Evolutionary conservation across 1,139 yeast species (phyloP).

Genomic region (Lizanozyma gosingica): DNA sequence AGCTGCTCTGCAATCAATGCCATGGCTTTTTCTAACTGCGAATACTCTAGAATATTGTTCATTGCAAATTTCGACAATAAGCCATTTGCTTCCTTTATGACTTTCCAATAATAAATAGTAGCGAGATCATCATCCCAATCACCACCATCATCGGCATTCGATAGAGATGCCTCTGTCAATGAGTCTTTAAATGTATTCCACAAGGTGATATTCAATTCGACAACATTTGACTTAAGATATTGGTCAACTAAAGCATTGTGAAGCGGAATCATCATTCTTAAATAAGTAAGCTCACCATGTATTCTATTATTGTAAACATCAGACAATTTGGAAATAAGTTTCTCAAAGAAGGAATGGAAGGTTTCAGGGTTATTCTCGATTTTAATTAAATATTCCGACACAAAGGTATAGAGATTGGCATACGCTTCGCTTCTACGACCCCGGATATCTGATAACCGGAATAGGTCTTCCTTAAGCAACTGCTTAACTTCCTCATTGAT

Average conservation of each 20-base stretch:
- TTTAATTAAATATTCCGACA: background rate
- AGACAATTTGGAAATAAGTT: background rate
- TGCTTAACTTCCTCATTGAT: background rate
- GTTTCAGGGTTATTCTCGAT: background rate
- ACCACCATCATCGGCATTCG: conserved; percentile 13
- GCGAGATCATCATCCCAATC: conserved; percentile 38
- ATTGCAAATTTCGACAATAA: background rate
- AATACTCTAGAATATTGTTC: conserved; percentile 2
- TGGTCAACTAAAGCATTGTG: conserved; percentile 1
- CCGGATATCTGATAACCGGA: background rate
- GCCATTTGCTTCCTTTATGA: conserved; percentile 59
- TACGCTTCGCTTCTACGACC: background rate
- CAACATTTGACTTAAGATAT: background rate
- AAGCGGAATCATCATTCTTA: background rate
- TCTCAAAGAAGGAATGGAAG: background rate
- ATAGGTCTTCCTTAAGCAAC: background rate
- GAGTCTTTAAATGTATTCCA: background rate
- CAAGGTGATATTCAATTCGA: background rate
- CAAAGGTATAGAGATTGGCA: background rate
- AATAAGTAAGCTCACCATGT: background rate
- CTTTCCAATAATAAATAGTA: conserved; percentile 75
- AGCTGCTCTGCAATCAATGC: conserved; percentile 56
- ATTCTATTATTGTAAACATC: background rate
- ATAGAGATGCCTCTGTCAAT: background rate
- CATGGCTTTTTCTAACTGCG: conserved; percentile 17